Evolutionary conservation across 441 rosid genomes (phyloP), one percentile per base, ranked within the genome.

Genomic region (Gossypium schwendimanii): DNA sequence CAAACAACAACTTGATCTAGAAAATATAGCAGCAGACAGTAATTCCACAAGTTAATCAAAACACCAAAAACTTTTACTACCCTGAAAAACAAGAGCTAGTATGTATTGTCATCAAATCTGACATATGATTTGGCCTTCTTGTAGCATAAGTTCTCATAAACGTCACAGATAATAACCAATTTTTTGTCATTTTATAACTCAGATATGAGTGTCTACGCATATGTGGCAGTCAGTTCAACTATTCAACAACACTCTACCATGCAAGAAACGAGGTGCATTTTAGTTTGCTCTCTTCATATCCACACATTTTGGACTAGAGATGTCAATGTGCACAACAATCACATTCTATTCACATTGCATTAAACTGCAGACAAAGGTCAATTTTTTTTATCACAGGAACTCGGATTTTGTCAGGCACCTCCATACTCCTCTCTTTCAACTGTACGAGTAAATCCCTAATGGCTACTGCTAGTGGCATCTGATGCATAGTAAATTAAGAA

Each of bases 21-120:
- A 11, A 64, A 45, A 67, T 15, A 47, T n/a, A 15, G 45, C 71
- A 28, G 26, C 21, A 50, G 45, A n/a, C 28, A 10, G 60, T 28
- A 52, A 9, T 15, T 52, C 47, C 59, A 68, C 3, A 68, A 50
- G 53, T 28, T 17, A 52, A 68, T 11, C 72, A 31, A 31, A 68
- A 28, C 61, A 52, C 20, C 17, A 17, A 68, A 68, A 50, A 49
- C 12, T 49, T 26, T 3, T 24, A 26, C 71, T n/a, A 31, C 14
- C 47, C 53, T 28, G 49, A 52, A 50, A 68, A 49, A 14, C 0
- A 11, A 47, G 9, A 66, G 58, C 50, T 28, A 68, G 10, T n/a
- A 49, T 26, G 71, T 53, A 47, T 52, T 28, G 36, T 52, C 71
- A 50, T 31, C 60, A 50, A 52, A 68, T 68, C 15, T 52, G 50